Evolutionary conservation across 2,329 filamentous ascomycete species (phyloP).

Genomic region (Shiraia sp.): DNA sequence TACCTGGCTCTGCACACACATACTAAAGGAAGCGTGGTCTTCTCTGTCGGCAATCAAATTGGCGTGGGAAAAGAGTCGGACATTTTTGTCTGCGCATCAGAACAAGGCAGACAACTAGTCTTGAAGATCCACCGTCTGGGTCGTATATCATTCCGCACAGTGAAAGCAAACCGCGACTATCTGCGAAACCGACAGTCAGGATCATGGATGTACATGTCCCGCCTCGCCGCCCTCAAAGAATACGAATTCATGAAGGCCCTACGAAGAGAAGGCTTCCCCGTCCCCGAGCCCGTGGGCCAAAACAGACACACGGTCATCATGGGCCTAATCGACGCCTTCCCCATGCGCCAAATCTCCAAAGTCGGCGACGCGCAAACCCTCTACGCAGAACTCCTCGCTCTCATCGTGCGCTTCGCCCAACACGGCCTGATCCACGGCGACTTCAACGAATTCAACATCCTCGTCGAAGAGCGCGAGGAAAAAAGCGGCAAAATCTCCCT

Average conservation of each 20-base stretch:
- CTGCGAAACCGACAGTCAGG: conserved; percentile 77
- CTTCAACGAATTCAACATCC: conserved; percentile 98
- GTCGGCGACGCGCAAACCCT: conserved; percentile 83
- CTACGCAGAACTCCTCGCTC: conserved; percentile 86
- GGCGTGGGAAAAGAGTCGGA: conserved; percentile 98
- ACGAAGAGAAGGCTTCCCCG: conserved; percentile 80
- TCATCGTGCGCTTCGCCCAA: conserved; percentile 81
- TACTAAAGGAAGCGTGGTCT: conserved; percentile 76
- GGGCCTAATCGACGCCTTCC: conserved; percentile 89
- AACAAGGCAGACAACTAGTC: conserved; percentile 75
- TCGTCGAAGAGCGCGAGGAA: conserved; percentile 74
- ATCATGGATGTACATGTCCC: conserved; percentile 98
- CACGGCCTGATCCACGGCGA: conserved; percentile 95
- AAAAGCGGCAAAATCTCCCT: conserved; percentile 55
- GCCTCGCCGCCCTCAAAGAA: conserved; percentile 90
- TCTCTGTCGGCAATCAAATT: conserved; percentile 91
- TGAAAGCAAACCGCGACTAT: conserved; percentile 96
- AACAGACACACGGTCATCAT: conserved; percentile 96
- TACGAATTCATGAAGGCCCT: conserved; percentile 92
- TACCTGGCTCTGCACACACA: conserved; percentile 95
- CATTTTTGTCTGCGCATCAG: conserved; percentile 88
- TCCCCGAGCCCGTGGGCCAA: conserved; percentile 85
- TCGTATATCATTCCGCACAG: conserved; percentile 93
- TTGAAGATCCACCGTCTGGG: conserved; percentile 96
- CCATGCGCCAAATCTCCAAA: conserved; percentile 81